Evolutionary conservation across 176 grass and related monocot genomes (phyloP).

Genomic region (Phragmites australis): DNA sequence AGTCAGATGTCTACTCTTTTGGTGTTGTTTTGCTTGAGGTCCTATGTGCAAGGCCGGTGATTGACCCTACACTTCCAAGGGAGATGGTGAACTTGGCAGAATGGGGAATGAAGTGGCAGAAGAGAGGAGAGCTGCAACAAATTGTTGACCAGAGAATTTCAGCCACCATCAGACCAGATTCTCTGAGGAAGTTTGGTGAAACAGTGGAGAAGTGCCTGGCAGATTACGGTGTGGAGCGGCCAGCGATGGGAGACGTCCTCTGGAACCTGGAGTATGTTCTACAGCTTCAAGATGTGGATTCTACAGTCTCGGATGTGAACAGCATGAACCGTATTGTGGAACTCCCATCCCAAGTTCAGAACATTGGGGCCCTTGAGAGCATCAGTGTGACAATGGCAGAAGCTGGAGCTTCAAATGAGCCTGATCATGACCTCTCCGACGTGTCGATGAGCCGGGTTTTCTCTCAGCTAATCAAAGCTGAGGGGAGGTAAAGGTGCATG

Average conservation of each 20-base stretch:
- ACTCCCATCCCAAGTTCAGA: constrained; percentile 60
- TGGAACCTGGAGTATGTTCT: constrained; percentile 92
- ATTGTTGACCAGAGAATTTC: constrained; percentile 72
- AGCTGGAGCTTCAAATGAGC: constrained; percentile 42
- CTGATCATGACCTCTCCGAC: constrained; percentile 59
- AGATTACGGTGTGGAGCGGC: constrained; percentile 82
- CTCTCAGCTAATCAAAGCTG: constrained; percentile 89
- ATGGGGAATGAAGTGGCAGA: constrained; percentile 89
- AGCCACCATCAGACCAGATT: constrained; percentile 68
- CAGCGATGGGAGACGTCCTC: constrained; percentile 82
- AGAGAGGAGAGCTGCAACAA: constrained; percentile 77
- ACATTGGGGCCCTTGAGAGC: constrained; percentile 37
- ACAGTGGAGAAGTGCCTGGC: constrained; percentile 90
- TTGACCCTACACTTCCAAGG: constrained; percentile 50
- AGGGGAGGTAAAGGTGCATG: constrained; percentile 61
- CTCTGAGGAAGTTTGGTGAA: constrained; percentile 88
- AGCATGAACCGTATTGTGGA: constrained; percentile 75
- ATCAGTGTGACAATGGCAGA: constrained; percentile 57
- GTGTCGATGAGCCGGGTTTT: constrained; percentile 88
- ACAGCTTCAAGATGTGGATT: constrained; percentile 75
- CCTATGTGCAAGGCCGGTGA: constrained; percentile 60
- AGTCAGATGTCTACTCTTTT: constrained; percentile 85
- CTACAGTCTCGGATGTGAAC: constrained; percentile 62
- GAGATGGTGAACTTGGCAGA: constrained; percentile 75
- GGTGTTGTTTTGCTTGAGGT: constrained; percentile 85